Conservation (phyloP, 495 filamentous ascomycete genomes). For the Acidomyces sp. region DNA sequence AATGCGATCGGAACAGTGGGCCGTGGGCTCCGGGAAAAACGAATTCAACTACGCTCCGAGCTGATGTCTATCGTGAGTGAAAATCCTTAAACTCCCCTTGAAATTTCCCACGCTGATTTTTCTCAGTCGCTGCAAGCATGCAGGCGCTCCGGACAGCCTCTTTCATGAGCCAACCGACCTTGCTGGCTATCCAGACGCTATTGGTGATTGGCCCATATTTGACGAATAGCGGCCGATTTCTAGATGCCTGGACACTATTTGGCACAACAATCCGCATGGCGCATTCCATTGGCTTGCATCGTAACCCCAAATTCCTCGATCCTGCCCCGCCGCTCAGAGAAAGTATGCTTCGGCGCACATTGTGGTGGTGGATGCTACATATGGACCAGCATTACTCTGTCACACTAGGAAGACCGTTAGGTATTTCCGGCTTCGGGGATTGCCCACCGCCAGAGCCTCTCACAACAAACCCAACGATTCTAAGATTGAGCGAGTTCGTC, state of each 20-base stretch:
- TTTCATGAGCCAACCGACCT: slow-evolving; percentile 28
- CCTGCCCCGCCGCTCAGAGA: slow-evolving; percentile 31
- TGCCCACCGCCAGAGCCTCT: slow-evolving; percentile 33
- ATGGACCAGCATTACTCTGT: slow-evolving; percentile 40
- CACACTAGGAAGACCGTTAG: slow-evolving; percentile 34
- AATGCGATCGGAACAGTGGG: slow-evolving; percentile 31
- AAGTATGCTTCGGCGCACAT: slow-evolving; percentile 27
- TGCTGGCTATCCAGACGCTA: slow-evolving; percentile 27
- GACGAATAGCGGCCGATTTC: slow-evolving; percentile 30
- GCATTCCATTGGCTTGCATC: slow-evolving; percentile 32
- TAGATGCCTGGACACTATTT: slow-evolving; percentile 32
- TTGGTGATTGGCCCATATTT: slow-evolving; percentile 31
- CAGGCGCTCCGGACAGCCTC: slow-evolving; percentile 30
- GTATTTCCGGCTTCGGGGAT: slow-evolving; percentile 36
- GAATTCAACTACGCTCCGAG: slow-evolving; percentile 26
- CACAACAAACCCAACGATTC: slow-evolving; percentile 28
- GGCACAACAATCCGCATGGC: slow-evolving; percentile 29
- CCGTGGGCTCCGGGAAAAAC: slow-evolving; percentile 31
- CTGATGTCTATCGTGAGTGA: slow-evolving; percentile 33
- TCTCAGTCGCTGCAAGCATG: slow-evolving; percentile 29
- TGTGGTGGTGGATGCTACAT: slow-evolving; percentile 41
- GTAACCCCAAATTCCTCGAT: slow-evolving; percentile 34
- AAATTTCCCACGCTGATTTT: slow-evolving; percentile 2
- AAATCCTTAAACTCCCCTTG: neutral
- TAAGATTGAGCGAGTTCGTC: slow-evolving; percentile 32